Conservation (phyloP, 2,329 filamentous ascomycete genomes). For the Xylariaceae sp. region DNA sequence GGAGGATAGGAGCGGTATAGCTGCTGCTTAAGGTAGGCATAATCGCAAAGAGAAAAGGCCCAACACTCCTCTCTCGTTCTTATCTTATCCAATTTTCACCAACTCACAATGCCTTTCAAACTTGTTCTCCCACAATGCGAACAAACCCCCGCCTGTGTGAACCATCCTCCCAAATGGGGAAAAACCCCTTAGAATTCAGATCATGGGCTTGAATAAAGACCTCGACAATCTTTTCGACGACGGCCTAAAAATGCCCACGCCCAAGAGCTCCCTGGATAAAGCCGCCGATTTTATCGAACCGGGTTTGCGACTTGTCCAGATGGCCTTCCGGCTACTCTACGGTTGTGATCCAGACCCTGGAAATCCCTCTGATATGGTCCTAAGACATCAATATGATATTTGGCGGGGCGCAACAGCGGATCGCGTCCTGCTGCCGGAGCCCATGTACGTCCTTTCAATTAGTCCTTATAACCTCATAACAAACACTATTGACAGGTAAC, state of each 20-base stretch:
- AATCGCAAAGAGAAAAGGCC: slow-evolving; percentile 1
- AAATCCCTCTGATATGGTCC: slow-evolving; percentile 7
- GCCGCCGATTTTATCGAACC: neutral
- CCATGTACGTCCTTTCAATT: slow-evolving; percentile 5
- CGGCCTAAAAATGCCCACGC: slow-evolving; percentile 1
- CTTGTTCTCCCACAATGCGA: slow-evolving; percentile 8
- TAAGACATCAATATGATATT: slow-evolving; percentile 9
- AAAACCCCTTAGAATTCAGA: slow-evolving; percentile 2
- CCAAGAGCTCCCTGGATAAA: neutral
- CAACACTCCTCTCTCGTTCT: neutral
- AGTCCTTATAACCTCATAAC: neutral
- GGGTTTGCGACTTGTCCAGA: slow-evolving; percentile 8
- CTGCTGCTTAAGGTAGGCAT: neutral
- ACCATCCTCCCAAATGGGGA: slow-evolving; percentile 5
- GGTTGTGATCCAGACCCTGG: slow-evolving; percentile 4
- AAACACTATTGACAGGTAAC: slow-evolving; percentile 1
- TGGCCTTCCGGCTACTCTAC: slow-evolving; percentile 7
- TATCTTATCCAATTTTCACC: neutral
- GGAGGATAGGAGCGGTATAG: neutral
- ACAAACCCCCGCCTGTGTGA: slow-evolving; percentile 7
- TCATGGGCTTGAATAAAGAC: neutral
- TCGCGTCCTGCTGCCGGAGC: neutral
- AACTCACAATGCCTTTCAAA: slow-evolving; percentile 10
- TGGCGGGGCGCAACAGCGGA: neutral
- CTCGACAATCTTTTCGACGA: slow-evolving; percentile 5